Percentiles rank a stretch among this genome's conserved stretches.
These are phyloP conservation scores for Ganoderma lingzhi DNA, from an alignment of 1,284 basidiomycete species.

Conservation along the genomic window DNA sequence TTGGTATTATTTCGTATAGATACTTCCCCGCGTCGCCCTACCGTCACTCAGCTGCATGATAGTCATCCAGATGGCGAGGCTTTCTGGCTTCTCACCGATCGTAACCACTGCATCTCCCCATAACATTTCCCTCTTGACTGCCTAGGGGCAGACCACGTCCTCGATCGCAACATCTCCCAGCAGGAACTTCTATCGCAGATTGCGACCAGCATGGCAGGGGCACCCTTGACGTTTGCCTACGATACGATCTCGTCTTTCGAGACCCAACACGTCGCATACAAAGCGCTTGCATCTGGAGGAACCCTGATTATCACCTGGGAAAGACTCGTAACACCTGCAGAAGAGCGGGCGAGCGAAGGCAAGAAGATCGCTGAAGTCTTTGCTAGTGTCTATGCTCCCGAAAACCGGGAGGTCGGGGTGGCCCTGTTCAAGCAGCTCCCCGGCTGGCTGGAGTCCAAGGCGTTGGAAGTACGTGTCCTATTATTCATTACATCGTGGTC, in stretches of 20 bases:
- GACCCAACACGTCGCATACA: constrained; percentile 35
- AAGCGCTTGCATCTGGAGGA: constrained; percentile 38
- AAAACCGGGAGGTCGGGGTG: constrained; percentile 23
- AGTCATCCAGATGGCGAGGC: constrained; percentile 52
- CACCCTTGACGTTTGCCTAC: constrained; percentile 46
- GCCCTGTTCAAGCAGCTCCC: background rate
- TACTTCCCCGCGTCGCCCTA: background rate
- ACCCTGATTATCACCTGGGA: constrained; percentile 21
- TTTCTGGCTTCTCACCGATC: constrained; percentile 56
- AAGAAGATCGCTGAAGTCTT: constrained; percentile 24
- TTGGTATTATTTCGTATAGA: constrained; percentile 1
- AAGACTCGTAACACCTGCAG: background rate
- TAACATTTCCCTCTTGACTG: constrained; percentile 50
- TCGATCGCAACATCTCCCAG: constrained; percentile 31
- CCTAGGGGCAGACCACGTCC: constrained; percentile 34
- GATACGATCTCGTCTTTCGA: constrained; percentile 33
- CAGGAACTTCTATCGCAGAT: constrained; percentile 34
- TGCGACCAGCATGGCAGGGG: constrained; percentile 14
- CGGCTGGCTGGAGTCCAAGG: constrained; percentile 20
- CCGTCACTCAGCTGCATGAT: constrained; percentile 1
- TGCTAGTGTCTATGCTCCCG: constrained; percentile 35
- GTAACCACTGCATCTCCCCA: constrained; percentile 55
- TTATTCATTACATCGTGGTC: too few relatives aligned
- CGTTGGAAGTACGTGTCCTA: constrained; percentile 23
- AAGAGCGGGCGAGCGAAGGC: constrained; percentile 10